Conservation (phyloP, 2,329 filamentous ascomycete species). For the Talaromyces sp. region DNA sequence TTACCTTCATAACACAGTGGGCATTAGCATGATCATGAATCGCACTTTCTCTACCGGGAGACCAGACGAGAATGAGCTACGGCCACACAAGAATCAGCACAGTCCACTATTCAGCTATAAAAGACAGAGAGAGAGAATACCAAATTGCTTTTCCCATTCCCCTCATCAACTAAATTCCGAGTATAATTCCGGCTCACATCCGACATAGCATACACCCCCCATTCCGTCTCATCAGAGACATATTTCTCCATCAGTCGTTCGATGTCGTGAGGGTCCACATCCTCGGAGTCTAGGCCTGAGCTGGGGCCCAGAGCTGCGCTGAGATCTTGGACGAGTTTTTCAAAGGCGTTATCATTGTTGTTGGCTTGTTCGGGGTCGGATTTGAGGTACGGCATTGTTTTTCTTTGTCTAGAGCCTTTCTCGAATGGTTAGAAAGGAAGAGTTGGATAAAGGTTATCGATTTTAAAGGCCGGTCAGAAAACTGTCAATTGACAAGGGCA, state of each 20-base stretch:
- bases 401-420: background rate
- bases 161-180: slow-evolving; percentile 82
- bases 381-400: slow-evolving; percentile 35
- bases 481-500: background rate
- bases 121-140: slow-evolving; percentile 43
- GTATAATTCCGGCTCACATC: slow-evolving; percentile 72
- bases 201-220: slow-evolving; percentile 71
- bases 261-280: slow-evolving; percentile 72
- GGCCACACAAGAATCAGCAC: background rate
- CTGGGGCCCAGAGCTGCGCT: slow-evolving; percentile 72
- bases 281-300: slow-evolving; percentile 76
- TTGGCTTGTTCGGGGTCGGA: slow-evolving; percentile 17
- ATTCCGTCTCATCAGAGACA: slow-evolving; percentile 64
- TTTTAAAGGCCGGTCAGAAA: background rate
- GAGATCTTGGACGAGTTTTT: slow-evolving; percentile 68
- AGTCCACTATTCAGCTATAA: background rate
- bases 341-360: slow-evolving; percentile 48
- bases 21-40: slow-evolving; percentile 88
- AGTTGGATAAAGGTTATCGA: background rate
- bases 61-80: slow-evolving; percentile 84
- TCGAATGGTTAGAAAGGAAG: background rate
- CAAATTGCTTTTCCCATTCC: slow-evolving; percentile 76
- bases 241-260: slow-evolving; percentile 72
- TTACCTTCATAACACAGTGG: slow-evolving; percentile 81
- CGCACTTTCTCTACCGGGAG: slow-evolving; percentile 73